Percentiles rank a stretch among this genome's conserved stretches.
Conservation (phyloP, 257 asterid genomes). For the Verbena officinalis region DNA sequence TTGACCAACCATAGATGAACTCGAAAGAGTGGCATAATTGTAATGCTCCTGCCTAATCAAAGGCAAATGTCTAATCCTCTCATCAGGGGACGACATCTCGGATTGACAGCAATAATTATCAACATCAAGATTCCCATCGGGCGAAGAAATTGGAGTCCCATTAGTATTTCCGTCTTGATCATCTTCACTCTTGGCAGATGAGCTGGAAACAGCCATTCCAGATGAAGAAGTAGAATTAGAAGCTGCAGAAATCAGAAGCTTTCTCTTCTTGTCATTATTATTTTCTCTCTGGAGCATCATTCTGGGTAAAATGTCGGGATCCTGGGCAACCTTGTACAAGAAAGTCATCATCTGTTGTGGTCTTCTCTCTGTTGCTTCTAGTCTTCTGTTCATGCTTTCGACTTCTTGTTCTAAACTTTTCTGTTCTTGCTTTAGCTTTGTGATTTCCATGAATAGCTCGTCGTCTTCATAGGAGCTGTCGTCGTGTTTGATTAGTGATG, state of each 20-base stretch:
- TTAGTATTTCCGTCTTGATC: slow-evolving; percentile 32
- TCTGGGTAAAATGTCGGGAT: slow-evolving; percentile 52
- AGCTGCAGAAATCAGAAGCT: slow-evolving; percentile 33
- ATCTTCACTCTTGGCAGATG: slow-evolving; percentile 51
- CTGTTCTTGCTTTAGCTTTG: slow-evolving; percentile 55
- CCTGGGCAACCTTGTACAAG: slow-evolving; percentile 54
- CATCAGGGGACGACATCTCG: slow-evolving; percentile 22
- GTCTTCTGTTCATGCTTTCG: slow-evolving; percentile 52
- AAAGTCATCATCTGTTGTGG: slow-evolving; percentile 70
- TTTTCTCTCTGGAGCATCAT: slow-evolving; percentile 48
- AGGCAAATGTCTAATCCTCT: slow-evolving; percentile 32
- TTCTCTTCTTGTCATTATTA: slow-evolving; percentile 45
- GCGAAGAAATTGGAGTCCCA: slow-evolving; percentile 37
- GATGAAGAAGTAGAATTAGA: slow-evolving; percentile 43
- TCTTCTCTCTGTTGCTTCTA: slow-evolving; percentile 63
- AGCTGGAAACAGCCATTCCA: slow-evolving; percentile 32
- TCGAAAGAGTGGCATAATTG: slow-evolving; percentile 17
- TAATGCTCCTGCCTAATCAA: slow-evolving; percentile 22
- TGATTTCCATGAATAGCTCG: slow-evolving; percentile 40
- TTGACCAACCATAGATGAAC: slow-evolving; percentile 32
- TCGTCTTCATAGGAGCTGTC: slow-evolving; percentile 40
- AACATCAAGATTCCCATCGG: slow-evolving; percentile 33
- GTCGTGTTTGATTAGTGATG: slow-evolving; percentile 24
- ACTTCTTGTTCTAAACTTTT: slow-evolving; percentile 49
- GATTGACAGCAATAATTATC: slow-evolving; percentile 24